Evolutionary conservation across 192 early-diverging fungal species (phyloP), one percentile per base, ranked within the genome.

Genomic region (Rhizoclosmatium sp.): DNA sequence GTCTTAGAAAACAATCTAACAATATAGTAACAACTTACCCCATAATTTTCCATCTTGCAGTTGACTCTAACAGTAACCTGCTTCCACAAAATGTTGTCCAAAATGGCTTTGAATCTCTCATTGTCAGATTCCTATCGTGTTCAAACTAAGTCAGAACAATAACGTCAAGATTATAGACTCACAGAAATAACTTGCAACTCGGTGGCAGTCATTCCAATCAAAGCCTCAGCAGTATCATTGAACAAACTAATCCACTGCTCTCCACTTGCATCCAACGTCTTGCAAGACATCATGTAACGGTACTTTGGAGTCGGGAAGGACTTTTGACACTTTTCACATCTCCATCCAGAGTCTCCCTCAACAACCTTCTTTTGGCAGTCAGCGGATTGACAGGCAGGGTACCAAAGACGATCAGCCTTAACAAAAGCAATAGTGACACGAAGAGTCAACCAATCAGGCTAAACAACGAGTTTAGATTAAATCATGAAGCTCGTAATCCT

Each of bases 301-400:
- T 66, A 58, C 7, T 91, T 84, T 14, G 96, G 96, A 2, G 80
- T 85, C 12, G 90, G 86, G 79, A 84, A 93, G 2, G 86, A 81
- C 65, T 87, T 87, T 71, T 93, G 83, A 81, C 96, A 98, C 79
- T 95, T 96, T 70, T 97, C 97, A 80, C 98, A 99, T 65, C 94
- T 78, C 96, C 96, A 99, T 42, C 85, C 84, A 58, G 83, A 84
- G 7, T 75, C 81, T 5, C 68, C 89, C 54, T 94, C 90, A 2
- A 78, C 87, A 40, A 97, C 90, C 89, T 98, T 99, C 82, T 98
- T 99, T 83, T 89, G 93, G 85, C 98, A 99, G 42, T 83, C 85
- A 0, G 84, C 81, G 1, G 81, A 85, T 7, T 92, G 93, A 81
- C 98, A 99, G 5, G 93, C 94, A 16, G 98, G 93, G 73, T 99